Base-by-base conservation (phyloP, 2,329 filamentous ascomycete genomes). In the Pezicula radicicola region DNA sequence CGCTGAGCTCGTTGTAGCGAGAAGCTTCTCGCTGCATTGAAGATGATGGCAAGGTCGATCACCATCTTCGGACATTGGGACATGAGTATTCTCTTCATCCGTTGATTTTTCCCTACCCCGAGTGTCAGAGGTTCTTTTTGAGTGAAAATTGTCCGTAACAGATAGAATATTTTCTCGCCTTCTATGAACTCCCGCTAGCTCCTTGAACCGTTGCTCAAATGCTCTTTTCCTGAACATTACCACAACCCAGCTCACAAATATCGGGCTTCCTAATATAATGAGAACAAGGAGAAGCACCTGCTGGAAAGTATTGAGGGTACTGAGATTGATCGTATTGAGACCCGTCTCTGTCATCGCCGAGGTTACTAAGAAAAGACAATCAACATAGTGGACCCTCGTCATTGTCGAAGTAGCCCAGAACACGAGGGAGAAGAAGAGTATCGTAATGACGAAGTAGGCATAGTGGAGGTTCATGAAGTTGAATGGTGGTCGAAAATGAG, bases 311-410 rank as follows among this genome's bases (percentile, higher is more conserved):
- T 83, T 87, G 57, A 88, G 60, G 27, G 74, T 71, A 50, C 80
- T 84, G 19, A 87, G 68, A 60, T 84, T 81, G 58, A 82, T 76
- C 2, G 83, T 85, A 59, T 87, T 87, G 53, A 88, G 69, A 0
- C 85, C 85, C 15, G 84, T 79, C 45, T 80, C 73, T 8, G 83
- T 86, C 69, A 87, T 82, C 43, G 84, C 83, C 53, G 82, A 86
- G 46, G 83, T 74, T 50, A 78, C 77, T 50, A 88, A 68, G 63
- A 88, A 89, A n/a, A 88, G 65, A 25, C 80, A 76, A 62, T 88
- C 84, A 37, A 76, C 75, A 65, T 84, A 88, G 50, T 69, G 67
- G 43, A 88, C 70, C 58, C 72, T n/a, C 9, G 78, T 48, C 68
- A 65, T 27, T 68, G 62, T 2, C 2, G 79, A 80, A 0, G 76